Percentiles rank a stretch among this genome's conserved stretches.
Conservation (phyloP, 2,329 filamentous ascomycete genomes). For the Xylariaceae sp. region DNA sequence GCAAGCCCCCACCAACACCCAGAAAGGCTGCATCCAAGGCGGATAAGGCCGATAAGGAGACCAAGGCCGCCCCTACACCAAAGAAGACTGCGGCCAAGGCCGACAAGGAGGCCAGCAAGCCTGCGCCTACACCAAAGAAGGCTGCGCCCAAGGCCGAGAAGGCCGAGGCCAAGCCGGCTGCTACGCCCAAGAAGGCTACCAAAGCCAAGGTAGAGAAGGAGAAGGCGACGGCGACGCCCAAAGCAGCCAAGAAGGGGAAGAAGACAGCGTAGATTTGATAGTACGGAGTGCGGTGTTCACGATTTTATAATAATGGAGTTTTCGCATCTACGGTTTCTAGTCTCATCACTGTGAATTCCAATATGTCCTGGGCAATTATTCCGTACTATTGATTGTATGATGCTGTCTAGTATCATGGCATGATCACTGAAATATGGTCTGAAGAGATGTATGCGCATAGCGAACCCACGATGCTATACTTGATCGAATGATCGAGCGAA, state of each 20-base stretch:
- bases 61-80: conserved; percentile 33
- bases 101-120: conserved; percentile 24
- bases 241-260: conserved; percentile 32
- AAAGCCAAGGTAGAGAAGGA: conserved; percentile 21
- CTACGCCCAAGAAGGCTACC: conserved; percentile 24
- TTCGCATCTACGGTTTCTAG: neutral
- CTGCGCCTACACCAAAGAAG: conserved; percentile 25
- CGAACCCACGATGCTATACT: conserved; percentile 54
- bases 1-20: conserved; percentile 33
- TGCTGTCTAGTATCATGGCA: neutral
- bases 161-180: conserved; percentile 22
- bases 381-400: neutral
- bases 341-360: too few species aligned
- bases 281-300: conserved; percentile 36
- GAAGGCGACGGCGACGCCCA: conserved; percentile 14
- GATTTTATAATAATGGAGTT: conserved; percentile 14
- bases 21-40: conserved; percentile 15
- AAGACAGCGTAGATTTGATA: conserved; percentile 28
- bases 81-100: conserved; percentile 19
- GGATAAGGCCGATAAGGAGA: conserved; percentile 24
- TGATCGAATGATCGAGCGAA: conserved; percentile 40
- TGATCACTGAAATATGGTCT: neutral
- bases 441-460: conserved; percentile 51
- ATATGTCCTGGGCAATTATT: too few species aligned
- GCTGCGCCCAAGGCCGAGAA: conserved; percentile 20